Evolutionary conservation across 1,139 yeast species (phyloP), one percentile per base, ranked within the genome.

Genomic region (Blastobotrys proliferans): DNA sequence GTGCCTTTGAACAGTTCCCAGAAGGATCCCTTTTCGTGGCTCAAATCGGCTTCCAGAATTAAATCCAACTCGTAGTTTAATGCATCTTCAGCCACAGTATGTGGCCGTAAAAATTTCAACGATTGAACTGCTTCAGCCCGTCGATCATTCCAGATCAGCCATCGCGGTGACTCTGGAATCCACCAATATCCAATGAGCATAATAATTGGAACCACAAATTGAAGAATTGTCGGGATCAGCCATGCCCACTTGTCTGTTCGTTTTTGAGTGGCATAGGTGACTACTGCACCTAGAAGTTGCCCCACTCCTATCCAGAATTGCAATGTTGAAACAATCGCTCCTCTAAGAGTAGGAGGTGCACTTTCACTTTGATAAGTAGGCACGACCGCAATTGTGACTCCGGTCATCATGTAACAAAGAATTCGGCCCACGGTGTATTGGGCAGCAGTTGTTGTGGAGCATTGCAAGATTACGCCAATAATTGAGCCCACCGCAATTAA

Each of bases 101-200:
- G 30, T 9, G 16, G 14, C 8, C 36, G 28, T 14, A 41, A 10
- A 6, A 14, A 11, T 17, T 19, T 14, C 33, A 48, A 25, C 8
- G 40, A 41, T 33, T 35, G 28, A 11, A 32, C 24, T 6, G 49
- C 51, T n/a, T 47, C 47, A 14, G 43, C 51, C 16, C 39, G 34
- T 10, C 40, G 35, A 22, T 32, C 37, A 11, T 41, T 41, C 36
- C 37, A 38, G 3, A 46, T 20, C 17, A 47, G 38, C 47, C 48
- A 47, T 40, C 43, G 26, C 2, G 39, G 43, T 5, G 31, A 22
- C 20, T 40, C 39, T 21, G 40, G 41, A 11, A 48, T n/a, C 16
- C 40, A 30, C 5, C 28, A 4, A 8, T 25, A 38, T 6, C 33
- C 35, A 27, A 34, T 30, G 1, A 47, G 5, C 9, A 40, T 27